These are phyloP conservation scores for Arthrobotrys megalospora DNA, from an alignment of 2,329 filamentous ascomycete genomes.

Conservation along the genomic window DNA sequence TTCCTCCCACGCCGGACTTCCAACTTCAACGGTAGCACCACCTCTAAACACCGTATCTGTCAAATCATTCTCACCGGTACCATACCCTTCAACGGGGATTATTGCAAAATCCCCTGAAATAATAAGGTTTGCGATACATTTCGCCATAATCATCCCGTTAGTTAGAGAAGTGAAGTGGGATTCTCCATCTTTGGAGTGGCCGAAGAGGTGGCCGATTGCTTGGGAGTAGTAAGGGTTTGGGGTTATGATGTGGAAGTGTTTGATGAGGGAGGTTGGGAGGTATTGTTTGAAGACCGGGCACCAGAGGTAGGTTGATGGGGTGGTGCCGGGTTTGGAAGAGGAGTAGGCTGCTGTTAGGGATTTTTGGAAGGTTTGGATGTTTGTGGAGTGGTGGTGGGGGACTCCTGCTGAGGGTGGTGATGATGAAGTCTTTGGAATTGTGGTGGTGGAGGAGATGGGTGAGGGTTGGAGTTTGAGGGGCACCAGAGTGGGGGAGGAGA, in stretches of 20 bases:
- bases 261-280: constrained; percentile 27
- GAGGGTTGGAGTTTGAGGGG: background rate
- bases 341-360: constrained; percentile 32
- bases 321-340: constrained; percentile 5
- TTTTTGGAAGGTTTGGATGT: background rate
- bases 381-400: background rate
- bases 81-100: constrained; percentile 12
- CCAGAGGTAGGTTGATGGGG: constrained; percentile 27
- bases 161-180: constrained; percentile 32
- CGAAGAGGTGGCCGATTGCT: constrained; percentile 41
- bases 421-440: background rate
- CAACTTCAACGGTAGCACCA: constrained; percentile 4
- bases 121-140: constrained; percentile 32
- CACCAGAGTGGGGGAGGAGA: constrained; percentile 1
- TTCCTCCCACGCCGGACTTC: background rate
- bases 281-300: constrained; percentile 57
- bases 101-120: constrained; percentile 35
- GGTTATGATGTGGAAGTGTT: constrained; percentile 38
- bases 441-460: background rate
- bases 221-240: constrained; percentile 17
- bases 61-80: background rate
- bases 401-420: background rate
- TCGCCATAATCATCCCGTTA: constrained; percentile 50
- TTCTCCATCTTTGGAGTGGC: constrained; percentile 17
- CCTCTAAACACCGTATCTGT: background rate